Percentiles rank a stretch among this genome's conserved stretches.
Conservation (phyloP, 2,329 filamentous ascomycete genomes). For the Alternaria atra region DNA sequence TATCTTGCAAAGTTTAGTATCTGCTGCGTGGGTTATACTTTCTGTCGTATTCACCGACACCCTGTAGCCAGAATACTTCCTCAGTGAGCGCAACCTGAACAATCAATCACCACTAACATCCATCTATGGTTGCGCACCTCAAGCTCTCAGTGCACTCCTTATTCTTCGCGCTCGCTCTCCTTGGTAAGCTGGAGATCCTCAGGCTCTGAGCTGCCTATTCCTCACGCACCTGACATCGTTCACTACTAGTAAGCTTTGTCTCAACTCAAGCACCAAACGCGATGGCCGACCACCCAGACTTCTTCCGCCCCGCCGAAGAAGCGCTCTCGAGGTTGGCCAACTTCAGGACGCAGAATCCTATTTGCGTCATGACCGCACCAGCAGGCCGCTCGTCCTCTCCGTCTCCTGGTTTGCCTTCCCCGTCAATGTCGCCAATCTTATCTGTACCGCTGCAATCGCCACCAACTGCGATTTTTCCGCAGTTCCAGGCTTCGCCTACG, state of each 20-base stretch:
- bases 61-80: background rate
- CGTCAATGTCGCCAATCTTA: background rate
- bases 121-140: background rate
- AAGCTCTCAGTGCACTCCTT: background rate
- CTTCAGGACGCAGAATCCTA: background rate
- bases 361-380: background rate
- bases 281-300: background rate
- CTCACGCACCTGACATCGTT: background rate
- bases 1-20: background rate
- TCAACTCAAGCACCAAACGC: background rate
- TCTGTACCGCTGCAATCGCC: background rate
- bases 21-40: too few species aligned
- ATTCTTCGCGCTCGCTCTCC: too few species aligned
- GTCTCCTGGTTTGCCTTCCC: background rate
- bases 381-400: background rate
- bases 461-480: background rate
- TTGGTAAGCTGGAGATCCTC: background rate
- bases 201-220: background rate
- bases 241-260: background rate
- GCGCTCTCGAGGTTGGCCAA: background rate
- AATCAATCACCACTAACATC: background rate
- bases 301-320: background rate
- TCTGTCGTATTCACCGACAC: background rate
- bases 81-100: background rate
- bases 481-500: constrained; percentile 1